A percentile compares a stretch with the other conserved stretches of the same genome.
phyloP scores from a whole-genome alignment of 139 green algal species.

The Gonium pectorale region DNA sequence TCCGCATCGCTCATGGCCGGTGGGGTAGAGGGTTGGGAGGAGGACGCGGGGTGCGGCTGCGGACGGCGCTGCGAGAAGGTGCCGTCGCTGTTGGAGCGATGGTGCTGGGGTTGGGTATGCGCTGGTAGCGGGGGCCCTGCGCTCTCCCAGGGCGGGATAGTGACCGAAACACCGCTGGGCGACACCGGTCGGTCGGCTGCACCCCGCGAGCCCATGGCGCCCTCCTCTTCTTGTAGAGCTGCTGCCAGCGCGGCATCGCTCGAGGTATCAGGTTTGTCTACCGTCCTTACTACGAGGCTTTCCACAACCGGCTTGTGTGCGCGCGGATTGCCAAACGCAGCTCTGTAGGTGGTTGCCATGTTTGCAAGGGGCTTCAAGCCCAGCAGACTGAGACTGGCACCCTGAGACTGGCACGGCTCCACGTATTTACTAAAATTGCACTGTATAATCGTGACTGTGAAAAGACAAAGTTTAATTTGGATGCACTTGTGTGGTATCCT shows the following conservation, averaged over 20 bases:
- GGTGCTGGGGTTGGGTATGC: no score
- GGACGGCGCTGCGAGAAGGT: background rate
- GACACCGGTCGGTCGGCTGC: background rate
- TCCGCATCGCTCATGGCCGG: background rate
- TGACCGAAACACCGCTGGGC: background rate
- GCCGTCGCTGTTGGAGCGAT: background rate
- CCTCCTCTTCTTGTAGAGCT: background rate
- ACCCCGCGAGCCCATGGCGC: background rate
- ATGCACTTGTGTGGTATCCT: no score
- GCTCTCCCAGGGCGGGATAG: background rate
- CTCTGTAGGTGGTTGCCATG: slow-evolving; percentile 32
- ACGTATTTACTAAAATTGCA: no score
- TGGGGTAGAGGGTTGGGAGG: no score
- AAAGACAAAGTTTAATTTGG: no score
- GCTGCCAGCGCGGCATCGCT: background rate
- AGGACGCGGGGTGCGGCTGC: background rate
- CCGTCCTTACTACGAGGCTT: background rate
- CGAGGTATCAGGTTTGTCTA: background rate
- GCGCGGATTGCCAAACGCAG: slow-evolving; percentile 23
- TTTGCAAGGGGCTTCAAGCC: no score
- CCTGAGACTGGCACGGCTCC: no score
- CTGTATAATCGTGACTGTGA: no score
- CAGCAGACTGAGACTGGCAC: no score
- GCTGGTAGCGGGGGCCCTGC: no score
- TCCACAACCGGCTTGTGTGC: background rate